phyloP scores from a whole-genome alignment of 495 filamentous ascomycete species.

The Paragyromitra xinjiangensis region DNA sequence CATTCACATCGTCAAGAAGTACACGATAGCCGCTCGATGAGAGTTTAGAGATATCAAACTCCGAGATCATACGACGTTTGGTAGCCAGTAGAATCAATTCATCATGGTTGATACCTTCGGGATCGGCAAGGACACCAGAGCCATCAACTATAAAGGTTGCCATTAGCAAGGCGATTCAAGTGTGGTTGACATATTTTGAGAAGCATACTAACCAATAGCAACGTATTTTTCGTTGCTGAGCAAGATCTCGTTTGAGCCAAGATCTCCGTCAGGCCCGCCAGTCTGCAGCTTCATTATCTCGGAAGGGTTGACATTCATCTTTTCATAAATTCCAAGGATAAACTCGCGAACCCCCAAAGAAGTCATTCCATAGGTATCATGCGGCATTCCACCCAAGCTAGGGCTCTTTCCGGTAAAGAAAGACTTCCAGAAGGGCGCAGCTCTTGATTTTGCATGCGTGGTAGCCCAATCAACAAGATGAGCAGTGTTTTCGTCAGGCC shows the following conservation, averaged over 20 bases:
- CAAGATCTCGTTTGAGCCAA: slow-evolving; percentile 96
- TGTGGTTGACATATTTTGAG: not conserved
- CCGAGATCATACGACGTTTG: slow-evolving; percentile 83
- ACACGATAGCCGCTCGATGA: slow-evolving; percentile 88
- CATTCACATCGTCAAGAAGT: slow-evolving; percentile 84
- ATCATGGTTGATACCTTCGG: slow-evolving; percentile 81
- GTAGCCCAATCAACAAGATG: slow-evolving; percentile 98
- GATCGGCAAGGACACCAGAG: slow-evolving; percentile 91
- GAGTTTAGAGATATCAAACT: slow-evolving; percentile 84
- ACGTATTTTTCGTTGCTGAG: slow-evolving; percentile 94
- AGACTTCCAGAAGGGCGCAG: slow-evolving; percentile 98
- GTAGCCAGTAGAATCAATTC: slow-evolving; percentile 86
- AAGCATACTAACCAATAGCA: slow-evolving; percentile 64
- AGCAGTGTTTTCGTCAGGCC: slow-evolving; percentile 97
- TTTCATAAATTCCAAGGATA: slow-evolving; percentile 93
- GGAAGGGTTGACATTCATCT: slow-evolving; percentile 82
- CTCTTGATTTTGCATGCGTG: slow-evolving; percentile 83
- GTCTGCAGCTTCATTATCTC: slow-evolving; percentile 92
- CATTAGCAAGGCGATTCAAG: slow-evolving; percentile 2
- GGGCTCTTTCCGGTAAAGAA: slow-evolving; percentile 99
- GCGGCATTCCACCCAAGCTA: slow-evolving; percentile 92
- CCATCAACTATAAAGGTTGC: slow-evolving; percentile 72
- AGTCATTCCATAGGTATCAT: slow-evolving; percentile 97
- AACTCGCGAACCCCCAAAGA: slow-evolving; percentile 94
- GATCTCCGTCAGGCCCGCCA: slow-evolving; percentile 93